A percentile compares a stretch with the other conserved stretches of the same genome.
Conservation (phyloP, 192 early-diverging fungal genomes). For the Gonapodya sp. region DNA sequence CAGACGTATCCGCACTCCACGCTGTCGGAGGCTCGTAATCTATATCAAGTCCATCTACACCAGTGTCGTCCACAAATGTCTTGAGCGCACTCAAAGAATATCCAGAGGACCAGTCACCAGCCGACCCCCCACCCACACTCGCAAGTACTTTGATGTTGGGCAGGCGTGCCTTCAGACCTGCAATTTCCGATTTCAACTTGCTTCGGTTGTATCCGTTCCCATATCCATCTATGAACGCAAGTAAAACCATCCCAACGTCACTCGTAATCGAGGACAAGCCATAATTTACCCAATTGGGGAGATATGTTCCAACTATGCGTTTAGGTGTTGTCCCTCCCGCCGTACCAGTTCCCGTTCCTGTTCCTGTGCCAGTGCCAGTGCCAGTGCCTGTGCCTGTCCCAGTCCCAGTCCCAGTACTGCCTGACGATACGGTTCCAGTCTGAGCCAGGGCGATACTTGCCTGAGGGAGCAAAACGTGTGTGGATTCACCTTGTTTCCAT, state of each 20-base stretch:
- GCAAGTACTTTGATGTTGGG: not conserved
- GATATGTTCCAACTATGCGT: not conserved
- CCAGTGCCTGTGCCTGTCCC: not conserved
- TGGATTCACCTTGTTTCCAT: not conserved
- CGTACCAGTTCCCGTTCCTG: not conserved
- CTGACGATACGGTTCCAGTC: not conserved
- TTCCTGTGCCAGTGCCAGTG: not conserved
- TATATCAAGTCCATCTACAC: not conserved
- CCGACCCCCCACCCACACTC: not conserved
- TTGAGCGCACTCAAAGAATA: not conserved
- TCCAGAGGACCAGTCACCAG: not conserved
- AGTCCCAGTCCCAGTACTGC: not conserved
- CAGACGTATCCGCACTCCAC: not conserved
- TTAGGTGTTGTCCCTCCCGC: not conserved
- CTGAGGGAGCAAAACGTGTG: not conserved
- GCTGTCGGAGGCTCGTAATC: constrained; percentile 1
- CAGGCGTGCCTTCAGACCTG: not conserved
- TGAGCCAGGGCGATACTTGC: not conserved
- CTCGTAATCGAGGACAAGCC: not conserved
- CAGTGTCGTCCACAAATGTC: not conserved
- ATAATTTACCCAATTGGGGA: not conserved
- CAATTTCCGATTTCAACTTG: not conserved
- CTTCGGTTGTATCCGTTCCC: not conserved
- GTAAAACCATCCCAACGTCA: not conserved
- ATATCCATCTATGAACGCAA: not conserved